Evolutionary conservation across 345 rosid genomes (phyloP), one percentile per base, ranked within the genome.

Genomic region (Barbarea vulgaris): DNA sequence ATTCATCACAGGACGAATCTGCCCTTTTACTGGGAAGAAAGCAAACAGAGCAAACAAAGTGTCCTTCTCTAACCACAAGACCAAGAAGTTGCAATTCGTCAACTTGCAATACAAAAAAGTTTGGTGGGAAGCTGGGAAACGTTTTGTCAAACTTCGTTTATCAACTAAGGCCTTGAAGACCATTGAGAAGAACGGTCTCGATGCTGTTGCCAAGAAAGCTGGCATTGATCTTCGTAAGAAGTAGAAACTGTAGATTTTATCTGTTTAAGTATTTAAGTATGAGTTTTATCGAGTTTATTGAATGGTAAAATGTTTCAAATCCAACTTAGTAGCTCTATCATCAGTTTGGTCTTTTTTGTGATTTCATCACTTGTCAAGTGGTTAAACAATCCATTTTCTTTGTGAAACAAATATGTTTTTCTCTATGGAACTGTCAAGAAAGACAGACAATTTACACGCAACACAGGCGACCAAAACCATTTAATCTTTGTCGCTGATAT

Each of bases 71-170:
- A 94, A 91, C 87, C 94, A 89, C 88, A 91, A 87, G 96, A 89
- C 98, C 0, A 94, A 81, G 84, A 89, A 81, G 84, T 61, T 84
- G 84, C 97, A 91, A 81, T 88, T 87, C 80, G 98, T 94, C 36
- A 94, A 94, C 74, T 75, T 94, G 57, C 98, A 94, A 73, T 89
- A 89, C 85, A 91, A 91, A 87, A 87, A 47, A 77, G 75, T 89
- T 24, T 94, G 97, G 98, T 94, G 98, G 97, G 97, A 91, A 80
- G 90, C 87, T 1, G 98, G 97, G 5, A 91, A 89, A 41, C 91
- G 93, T 4, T 89, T 67, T 42, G 81, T 89, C 28, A 87, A 89
- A 53, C 72, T 89, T 55, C 81, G 91, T 1, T 69, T 89, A 34
- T 89, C 97, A 1, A 91, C 95, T n/a, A 86, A 87, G 74, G 97